Conservation (phyloP, 2,329 filamentous ascomycete species). For the Sclerotinia minor region DNA sequence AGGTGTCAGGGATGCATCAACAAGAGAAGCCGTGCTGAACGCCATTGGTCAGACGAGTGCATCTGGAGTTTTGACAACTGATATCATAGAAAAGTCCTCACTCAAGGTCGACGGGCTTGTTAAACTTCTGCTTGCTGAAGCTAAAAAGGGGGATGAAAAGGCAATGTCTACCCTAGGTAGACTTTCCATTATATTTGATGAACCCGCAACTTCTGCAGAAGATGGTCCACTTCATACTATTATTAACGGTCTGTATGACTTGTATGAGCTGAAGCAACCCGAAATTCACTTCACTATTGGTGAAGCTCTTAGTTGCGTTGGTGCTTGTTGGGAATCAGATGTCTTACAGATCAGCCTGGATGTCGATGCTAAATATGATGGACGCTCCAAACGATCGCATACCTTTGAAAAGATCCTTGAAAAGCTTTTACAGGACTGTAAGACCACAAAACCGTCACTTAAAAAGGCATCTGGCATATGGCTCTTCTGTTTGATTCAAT, state of each 20-base stretch:
- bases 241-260: conserved; percentile 66
- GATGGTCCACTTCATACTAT: conserved; percentile 53
- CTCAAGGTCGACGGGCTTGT: conserved; percentile 46
- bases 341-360: conserved; percentile 74
- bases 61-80: conserved; percentile 50
- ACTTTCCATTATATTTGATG: conserved; percentile 63
- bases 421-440: conserved; percentile 74
- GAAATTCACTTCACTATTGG: conserved; percentile 91
- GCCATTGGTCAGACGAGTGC: conserved; percentile 63
- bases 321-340: conserved; percentile 80
- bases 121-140: conserved; percentile 63
- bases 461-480: conserved; percentile 93
- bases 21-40: conserved; percentile 57
- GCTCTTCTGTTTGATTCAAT: conserved; percentile 88
- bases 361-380: conserved; percentile 57
- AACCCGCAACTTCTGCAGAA: conserved; percentile 43
- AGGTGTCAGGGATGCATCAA: conserved; percentile 53
- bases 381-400: conserved; percentile 46
- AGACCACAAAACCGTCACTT: conserved; percentile 81
- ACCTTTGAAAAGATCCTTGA: conserved; percentile 51
- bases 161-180: conserved; percentile 81
- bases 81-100: conserved; percentile 32
- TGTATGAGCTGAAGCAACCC: conserved; percentile 81
- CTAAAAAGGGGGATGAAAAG: conserved; percentile 78
- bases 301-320: conserved; percentile 77